A percentile compares a stretch with the other conserved stretches of the same genome.
Conservation (phyloP, 1,284 basidiomycete genomes). For the Papiliotrema flavescens region DNA sequence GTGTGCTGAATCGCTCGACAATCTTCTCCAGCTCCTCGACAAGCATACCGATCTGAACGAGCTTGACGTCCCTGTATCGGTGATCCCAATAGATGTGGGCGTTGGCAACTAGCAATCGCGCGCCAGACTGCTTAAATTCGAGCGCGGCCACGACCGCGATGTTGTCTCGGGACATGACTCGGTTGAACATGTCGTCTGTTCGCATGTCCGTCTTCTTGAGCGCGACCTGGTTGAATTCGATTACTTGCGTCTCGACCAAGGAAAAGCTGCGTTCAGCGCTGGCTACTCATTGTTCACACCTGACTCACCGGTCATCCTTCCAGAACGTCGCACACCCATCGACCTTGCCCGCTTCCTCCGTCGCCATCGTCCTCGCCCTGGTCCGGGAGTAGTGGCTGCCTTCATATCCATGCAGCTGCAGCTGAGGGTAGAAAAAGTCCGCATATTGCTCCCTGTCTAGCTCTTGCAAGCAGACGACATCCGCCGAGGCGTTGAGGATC, state of each 20-base stretch:
- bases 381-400: conserved; percentile 94
- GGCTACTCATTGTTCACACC: background rate
- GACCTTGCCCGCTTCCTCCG: conserved; percentile 78
- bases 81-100: conserved; percentile 94
- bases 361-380: conserved; percentile 88
- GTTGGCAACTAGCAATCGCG: conserved; percentile 84
- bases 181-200: conserved; percentile 99
- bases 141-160: conserved; percentile 85
- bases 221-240: conserved; percentile 92
- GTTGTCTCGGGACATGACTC: conserved; percentile 92
- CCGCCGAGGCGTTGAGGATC: conserved; percentile 75
- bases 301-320: conserved; percentile 76
- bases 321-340: conserved; percentile 98
- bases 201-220: conserved; percentile 94
- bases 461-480: conserved; percentile 88
- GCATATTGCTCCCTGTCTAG: conserved; percentile 91
- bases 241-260: conserved; percentile 87
- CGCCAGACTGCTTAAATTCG: conserved; percentile 81
- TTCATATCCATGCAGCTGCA: conserved; percentile 78
- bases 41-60: conserved; percentile 89
- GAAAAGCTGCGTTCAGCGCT: conserved; percentile 62
- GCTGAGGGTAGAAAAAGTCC: conserved; percentile 80
- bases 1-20: conserved; percentile 62
- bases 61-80: conserved; percentile 90
- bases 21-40: conserved; percentile 92